Base-by-base conservation (phyloP, 2,329 filamentous ascomycete species). In the Alternaria novae-zelandiae region DNA sequence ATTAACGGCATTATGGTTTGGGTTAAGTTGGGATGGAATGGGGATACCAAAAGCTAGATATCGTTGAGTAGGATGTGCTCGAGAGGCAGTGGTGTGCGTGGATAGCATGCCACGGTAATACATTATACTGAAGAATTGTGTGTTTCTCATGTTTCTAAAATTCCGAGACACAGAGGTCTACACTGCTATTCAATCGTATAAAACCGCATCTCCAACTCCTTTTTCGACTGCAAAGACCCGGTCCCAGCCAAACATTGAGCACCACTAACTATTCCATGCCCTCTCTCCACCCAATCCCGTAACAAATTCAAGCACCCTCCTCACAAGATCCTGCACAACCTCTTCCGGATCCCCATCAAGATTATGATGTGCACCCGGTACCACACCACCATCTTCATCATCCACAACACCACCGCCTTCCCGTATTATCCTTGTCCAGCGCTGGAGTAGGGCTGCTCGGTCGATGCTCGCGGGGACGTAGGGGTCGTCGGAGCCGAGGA, bases 381-480 rank as follows among this genome's bases (percentile, higher is more conserved):
- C 70, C 12, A 88, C 72, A 1, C 84, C 84, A 3, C 83, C 84
- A 68, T 84, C 78, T 8, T 70, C 71, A 26, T 83, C 80, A 76
- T 88, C 85, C 15, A 87, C 81, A 6, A 71, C 71, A 0, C 84
- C 85, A 3, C 83, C 82, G 0, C 80, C 81, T 20, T 73, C 76
- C 56, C 80, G 80, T 6, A 84, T 79, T 59, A 83, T 72, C 20
- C 69, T 71, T 21, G 81, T 81, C 87, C 90, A 94, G 56, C 81
- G 84, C 59, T 83, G 78, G 58, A 92, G 80, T 63, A 92, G 77
- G 3, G 74, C 83, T 26, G 80, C 79, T 71, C 89, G 88, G 72
- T 92, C 86, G 15, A 93, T 80, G 2, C 70, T 75, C 1, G 72
- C 61, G 0, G 90, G 88, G 2, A 93, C 85, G 73, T 84, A 88